Percentiles rank a stretch among this genome's conserved stretches.
These are phyloP conservation scores for Pyricularia grisea DNA, from an alignment of 2,329 filamentous ascomycete genomes.

Conservation along the genomic window DNA sequence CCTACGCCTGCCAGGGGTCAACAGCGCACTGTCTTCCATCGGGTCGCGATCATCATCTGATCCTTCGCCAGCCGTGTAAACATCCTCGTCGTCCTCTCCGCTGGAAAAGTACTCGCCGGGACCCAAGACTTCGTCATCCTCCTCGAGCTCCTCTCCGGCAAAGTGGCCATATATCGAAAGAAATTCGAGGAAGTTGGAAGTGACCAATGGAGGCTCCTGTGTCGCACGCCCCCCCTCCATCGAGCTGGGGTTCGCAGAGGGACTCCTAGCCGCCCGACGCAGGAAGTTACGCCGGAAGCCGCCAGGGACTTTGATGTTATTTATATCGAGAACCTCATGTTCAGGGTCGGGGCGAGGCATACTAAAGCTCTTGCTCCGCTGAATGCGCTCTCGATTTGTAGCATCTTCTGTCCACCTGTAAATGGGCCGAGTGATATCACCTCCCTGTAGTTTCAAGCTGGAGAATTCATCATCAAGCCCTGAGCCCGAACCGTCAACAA, in stretches of 20 bases:
- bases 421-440: constrained; percentile 88
- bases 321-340: constrained; percentile 73
- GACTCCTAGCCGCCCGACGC: constrained; percentile 62
- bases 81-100: constrained; percentile 52
- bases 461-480: constrained; percentile 69
- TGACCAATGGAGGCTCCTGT: constrained; percentile 51
- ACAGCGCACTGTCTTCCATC: constrained; percentile 79
- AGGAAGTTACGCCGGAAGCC: constrained; percentile 90
- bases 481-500: constrained; percentile 25
- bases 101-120: constrained; percentile 90
- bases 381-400: constrained; percentile 46
- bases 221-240: constrained; percentile 12
- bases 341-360: constrained; percentile 69
- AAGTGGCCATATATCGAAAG: constrained; percentile 94
- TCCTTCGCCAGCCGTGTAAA: constrained; percentile 28
- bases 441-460: constrained; percentile 84
- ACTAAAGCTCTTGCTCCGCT: constrained; percentile 83
- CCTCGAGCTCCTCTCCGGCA: constrained; percentile 90
- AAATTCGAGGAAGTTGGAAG: constrained; percentile 92
- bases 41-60: constrained; percentile 64
- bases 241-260: constrained; percentile 31
- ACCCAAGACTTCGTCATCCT: constrained; percentile 82
- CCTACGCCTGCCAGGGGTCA: constrained; percentile 66
- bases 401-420: constrained; percentile 95
- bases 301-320: constrained; percentile 84